Evolutionary conservation across 1,284 basidiomycete genomes (phyloP).

Genomic region (Sporisorium scitamineum): DNA sequence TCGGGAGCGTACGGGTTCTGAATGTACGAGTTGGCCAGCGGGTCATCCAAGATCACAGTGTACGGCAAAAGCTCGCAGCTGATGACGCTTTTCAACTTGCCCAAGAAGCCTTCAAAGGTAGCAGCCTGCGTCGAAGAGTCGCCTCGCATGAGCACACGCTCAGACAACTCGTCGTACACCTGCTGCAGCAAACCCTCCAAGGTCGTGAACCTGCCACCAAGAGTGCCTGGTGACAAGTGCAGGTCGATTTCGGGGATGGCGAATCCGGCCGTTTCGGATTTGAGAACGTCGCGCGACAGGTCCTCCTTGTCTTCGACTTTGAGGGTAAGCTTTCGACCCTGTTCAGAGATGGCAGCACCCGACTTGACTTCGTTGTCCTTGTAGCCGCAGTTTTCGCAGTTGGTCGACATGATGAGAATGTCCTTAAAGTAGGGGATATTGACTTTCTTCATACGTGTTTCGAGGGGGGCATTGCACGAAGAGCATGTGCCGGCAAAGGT

Average conservation of each 20-base stretch:
- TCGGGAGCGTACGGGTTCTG: slow-evolving; percentile 82
- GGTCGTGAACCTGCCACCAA: slow-evolving; percentile 98
- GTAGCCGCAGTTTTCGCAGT: slow-evolving; percentile 94
- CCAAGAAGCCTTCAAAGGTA: slow-evolving; percentile 76
- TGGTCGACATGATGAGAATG: slow-evolving; percentile 97
- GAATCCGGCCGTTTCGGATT: slow-evolving; percentile 80
- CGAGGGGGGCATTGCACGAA: slow-evolving; percentile 83
- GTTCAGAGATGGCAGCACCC: slow-evolving; percentile 84
- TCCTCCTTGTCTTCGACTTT: slow-evolving; percentile 94
- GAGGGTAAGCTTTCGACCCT: slow-evolving; percentile 87
- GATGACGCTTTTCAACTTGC: slow-evolving; percentile 73
- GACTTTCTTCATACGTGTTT: slow-evolving; percentile 96
- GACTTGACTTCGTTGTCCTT: slow-evolving; percentile 98
- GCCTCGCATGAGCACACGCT: slow-evolving; percentile 85
- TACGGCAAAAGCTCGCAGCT: slow-evolving; percentile 61
- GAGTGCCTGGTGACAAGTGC: slow-evolving; percentile 88
- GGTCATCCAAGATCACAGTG: slow-evolving; percentile 94
- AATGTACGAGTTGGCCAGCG: slow-evolving; percentile 92
- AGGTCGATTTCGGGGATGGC: slow-evolving; percentile 95
- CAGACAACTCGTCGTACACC: slow-evolving; percentile 92
- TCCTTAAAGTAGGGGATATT: slow-evolving; percentile 99
- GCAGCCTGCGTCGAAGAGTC: slow-evolving; percentile 72
- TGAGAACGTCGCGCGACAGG: slow-evolving; percentile 88
- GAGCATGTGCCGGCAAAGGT: slow-evolving; percentile 90
- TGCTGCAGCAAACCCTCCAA: slow-evolving; percentile 94